These are phyloP conservation scores for Xylaria palmicola DNA, from an alignment of 495 filamentous ascomycete species.

Conservation along the genomic window DNA sequence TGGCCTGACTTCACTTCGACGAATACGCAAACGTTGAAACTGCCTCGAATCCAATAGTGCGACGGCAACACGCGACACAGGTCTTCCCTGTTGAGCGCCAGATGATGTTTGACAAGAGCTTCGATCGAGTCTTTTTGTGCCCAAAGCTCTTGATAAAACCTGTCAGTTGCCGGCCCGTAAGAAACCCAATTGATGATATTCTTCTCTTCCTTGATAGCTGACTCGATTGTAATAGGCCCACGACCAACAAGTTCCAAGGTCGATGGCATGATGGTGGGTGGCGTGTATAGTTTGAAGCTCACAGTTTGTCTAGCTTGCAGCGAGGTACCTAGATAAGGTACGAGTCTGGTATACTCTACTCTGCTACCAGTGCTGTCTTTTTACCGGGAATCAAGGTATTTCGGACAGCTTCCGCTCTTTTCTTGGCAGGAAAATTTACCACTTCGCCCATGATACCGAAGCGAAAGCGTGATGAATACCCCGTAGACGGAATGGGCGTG, in stretches of 20 bases:
- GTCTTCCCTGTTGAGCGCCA: conserved; percentile 6
- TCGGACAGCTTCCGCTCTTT: neutral
- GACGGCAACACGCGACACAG: neutral
- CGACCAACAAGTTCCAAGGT: conserved; percentile 16
- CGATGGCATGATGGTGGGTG: conserved; percentile 7
- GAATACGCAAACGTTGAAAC: conserved; percentile 45
- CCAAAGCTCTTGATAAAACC: conserved; percentile 18
- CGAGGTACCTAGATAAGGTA: neutral
- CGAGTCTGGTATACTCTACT: no score
- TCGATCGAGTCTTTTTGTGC: conserved; percentile 10
- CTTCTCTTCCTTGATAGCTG: conserved; percentile 14
- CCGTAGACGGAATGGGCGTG: neutral
- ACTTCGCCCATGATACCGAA: neutral
- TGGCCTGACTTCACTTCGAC: conserved; percentile 21
- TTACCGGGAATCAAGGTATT: neutral
- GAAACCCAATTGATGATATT: conserved; percentile 18
- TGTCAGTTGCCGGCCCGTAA: neutral
- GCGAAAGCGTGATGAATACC: neutral
- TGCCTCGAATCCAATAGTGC: conserved; percentile 34
- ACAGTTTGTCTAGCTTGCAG: neutral
- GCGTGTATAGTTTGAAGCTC: neutral
- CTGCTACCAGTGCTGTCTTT: no score
- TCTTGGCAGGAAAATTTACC: neutral
- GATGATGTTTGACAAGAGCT: conserved; percentile 21
- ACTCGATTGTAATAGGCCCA: conserved; percentile 16